Conservation (phyloP, 179 eudicot genomes). For the Patellifolia procumbens region DNA sequence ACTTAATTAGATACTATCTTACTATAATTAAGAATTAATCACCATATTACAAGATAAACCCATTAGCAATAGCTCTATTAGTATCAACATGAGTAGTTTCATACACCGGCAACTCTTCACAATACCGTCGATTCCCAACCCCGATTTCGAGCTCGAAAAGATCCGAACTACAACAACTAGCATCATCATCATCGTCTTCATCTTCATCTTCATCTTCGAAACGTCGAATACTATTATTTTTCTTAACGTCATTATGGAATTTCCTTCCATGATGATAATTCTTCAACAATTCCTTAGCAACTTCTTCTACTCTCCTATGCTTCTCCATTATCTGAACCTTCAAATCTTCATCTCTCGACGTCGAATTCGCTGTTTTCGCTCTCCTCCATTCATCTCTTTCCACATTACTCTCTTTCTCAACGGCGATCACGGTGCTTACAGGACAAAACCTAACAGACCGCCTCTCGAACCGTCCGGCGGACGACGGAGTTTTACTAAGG, state of each 20-base stretch:
- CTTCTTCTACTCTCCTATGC: conserved; percentile 62
- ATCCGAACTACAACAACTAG: conserved; percentile 82
- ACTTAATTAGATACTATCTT: not conserved
- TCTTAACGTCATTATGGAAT: not conserved
- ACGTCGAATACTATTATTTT: not conserved
- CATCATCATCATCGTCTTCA: conserved; percentile 59
- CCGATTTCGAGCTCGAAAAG: conserved; percentile 78
- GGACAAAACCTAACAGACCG: conserved; percentile 67
- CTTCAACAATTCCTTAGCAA: conserved; percentile 59
- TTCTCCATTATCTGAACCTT: conserved; percentile 49
- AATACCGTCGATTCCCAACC: conserved; percentile 48
- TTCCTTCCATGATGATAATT: conserved; percentile 38
- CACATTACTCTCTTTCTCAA: conserved; percentile 26
- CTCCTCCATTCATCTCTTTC: not conserved
- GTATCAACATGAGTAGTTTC: conserved; percentile 74
- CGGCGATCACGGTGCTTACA: conserved; percentile 34
- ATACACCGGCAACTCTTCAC: conserved; percentile 85
- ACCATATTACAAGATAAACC: conserved; percentile 47
- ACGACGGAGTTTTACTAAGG: conserved; percentile 79
- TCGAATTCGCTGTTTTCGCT: not conserved
- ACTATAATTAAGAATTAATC: not conserved
- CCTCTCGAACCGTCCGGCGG: conserved; percentile 45
- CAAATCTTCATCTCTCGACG: conserved; percentile 37
- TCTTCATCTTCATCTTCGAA: conserved; percentile 26
- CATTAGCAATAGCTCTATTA: conserved; percentile 70